phyloP scores from a whole-genome alignment of 176 grass and related monocot species.

The Carex scoparia region DNA sequence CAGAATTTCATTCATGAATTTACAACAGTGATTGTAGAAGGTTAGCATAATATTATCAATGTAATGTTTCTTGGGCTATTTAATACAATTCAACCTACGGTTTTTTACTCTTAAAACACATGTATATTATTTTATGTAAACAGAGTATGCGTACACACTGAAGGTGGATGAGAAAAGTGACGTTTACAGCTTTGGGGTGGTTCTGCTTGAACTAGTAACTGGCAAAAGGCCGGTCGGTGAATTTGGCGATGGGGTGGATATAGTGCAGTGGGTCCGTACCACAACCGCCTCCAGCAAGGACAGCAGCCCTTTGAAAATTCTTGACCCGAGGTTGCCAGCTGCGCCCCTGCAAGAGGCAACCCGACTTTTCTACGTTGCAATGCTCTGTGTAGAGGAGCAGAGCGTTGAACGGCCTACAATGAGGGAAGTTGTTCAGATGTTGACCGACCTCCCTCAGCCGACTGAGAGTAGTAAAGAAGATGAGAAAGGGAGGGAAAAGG shows the following conservation, averaged over 20 bases:
- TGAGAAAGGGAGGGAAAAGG: conserved; percentile 7
- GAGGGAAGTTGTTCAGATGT: conserved; percentile 91
- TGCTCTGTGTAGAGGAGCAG: conserved; percentile 77
- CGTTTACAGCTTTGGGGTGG: conserved; percentile 86
- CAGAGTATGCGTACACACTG: conserved; percentile 94
- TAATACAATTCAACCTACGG: too few species aligned
- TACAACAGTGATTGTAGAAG: not conserved
- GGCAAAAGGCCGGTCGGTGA: conserved; percentile 65
- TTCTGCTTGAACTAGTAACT: conserved; percentile 62
- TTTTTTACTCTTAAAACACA: not conserved
- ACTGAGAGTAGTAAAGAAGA: not conserved
- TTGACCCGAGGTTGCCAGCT: conserved; percentile 44
- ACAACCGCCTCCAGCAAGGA: conserved; percentile 58
- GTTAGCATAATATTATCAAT: not conserved
- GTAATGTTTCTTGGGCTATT: too few species aligned
- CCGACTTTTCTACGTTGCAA: conserved; percentile 72
- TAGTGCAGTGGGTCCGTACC: conserved; percentile 79
- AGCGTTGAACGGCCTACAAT: conserved; percentile 73
- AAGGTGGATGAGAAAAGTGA: conserved; percentile 98
- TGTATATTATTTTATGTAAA: not conserved
- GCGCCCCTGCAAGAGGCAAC: conserved; percentile 50
- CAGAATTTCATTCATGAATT: not conserved
- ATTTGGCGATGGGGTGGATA: conserved; percentile 89
- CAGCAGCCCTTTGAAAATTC: conserved; percentile 45
- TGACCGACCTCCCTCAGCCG: conserved; percentile 40